phyloP scores from a whole-genome alignment of 2,329 filamentous ascomycete species.

The Fusarium mexicanum region DNA sequence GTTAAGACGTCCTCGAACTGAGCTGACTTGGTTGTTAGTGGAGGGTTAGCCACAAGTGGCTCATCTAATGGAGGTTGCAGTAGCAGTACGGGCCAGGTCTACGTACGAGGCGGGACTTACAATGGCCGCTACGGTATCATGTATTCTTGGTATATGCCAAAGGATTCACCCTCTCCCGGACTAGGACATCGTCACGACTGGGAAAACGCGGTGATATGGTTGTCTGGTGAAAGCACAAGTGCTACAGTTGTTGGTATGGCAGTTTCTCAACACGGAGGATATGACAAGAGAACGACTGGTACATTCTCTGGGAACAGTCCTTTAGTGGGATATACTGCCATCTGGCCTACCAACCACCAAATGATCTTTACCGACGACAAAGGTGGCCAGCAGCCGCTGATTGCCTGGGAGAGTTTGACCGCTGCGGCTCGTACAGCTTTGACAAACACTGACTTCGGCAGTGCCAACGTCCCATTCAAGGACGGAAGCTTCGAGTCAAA shows the following conservation, averaged over 20 bases:
- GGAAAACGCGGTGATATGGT: constrained; percentile 43
- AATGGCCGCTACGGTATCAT: constrained; percentile 51
- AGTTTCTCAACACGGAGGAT: constrained; percentile 52
- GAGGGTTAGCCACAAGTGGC: constrained; percentile 49
- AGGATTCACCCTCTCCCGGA: constrained; percentile 48
- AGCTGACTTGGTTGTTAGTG: constrained; percentile 35
- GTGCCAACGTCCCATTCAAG: constrained; percentile 56
- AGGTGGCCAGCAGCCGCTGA: constrained; percentile 54
- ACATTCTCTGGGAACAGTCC: constrained; percentile 43
- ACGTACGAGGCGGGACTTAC: constrained; percentile 48
- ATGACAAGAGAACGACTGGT: constrained; percentile 41
- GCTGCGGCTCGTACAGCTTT: constrained; percentile 50
- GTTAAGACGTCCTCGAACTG: not conserved
- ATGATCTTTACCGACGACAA: constrained; percentile 48
- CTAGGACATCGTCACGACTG: constrained; percentile 46
- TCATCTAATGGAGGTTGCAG: constrained; percentile 46
- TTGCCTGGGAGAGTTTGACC: constrained; percentile 56
- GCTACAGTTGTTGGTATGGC: constrained; percentile 47
- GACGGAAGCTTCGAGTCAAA: constrained; percentile 42
- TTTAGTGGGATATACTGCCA: constrained; percentile 48
- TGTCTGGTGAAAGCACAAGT: constrained; percentile 39
- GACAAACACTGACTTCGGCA: constrained; percentile 53
- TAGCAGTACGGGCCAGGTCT: constrained; percentile 51
- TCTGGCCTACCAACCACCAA: constrained; percentile 49
- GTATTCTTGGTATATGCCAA: constrained; percentile 60